Base-by-base conservation (phyloP, 176 grass and related monocot genomes). In the Avena sativa region DNA sequence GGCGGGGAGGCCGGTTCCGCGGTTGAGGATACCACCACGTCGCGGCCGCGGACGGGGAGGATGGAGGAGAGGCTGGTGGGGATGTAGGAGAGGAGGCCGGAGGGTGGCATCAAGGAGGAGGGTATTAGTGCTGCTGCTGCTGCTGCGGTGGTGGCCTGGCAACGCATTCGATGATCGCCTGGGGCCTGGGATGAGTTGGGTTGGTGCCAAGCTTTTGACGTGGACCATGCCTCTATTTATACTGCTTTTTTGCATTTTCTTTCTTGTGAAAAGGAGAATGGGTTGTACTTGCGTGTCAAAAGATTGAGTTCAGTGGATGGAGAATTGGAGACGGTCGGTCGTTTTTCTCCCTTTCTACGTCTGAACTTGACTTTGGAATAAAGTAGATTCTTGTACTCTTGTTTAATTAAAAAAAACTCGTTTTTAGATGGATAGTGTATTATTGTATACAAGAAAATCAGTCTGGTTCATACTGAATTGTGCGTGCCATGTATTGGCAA, bases 81-180 rank as follows among this genome's bases (percentile, higher is more conserved):
- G 78, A 88, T 71, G 82, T 85, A 88, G 40, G 86, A 91, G 82
- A 91, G 86, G 82, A 91, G 70, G 82, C 82, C 78, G 72, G 81
- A 83, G 15, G 80, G 81, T 4, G 80, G 46, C 85, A 87, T 66
- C 5, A 57, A 5, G 84, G 56, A 16, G 12, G 70, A 23, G 12
- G 81, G 61, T 28, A 15, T 16, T 13, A 40, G 12, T 16, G 83
- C n/a, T 68, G 56, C 14, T 19, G 61, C 46, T 26, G 83, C 81
- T 68, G 56, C 14, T 19, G 61, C 46, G 20, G 83, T 77, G 80
- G 76, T 58, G 64, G 65, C 74, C 80, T 63, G 84, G 65, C 55
- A 87, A 78, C 57, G 53, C 80, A 71, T 82, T 79, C 64, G 64
- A 57, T 25, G 73, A 30, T 52, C 46, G 32, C 32, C 0, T 74